Percentiles rank a stretch among this genome's conserved stretches.
These are phyloP conservation scores for Avena sativa DNA, from an alignment of 176 grass and related monocot genomes.

Conservation along the genomic window DNA sequence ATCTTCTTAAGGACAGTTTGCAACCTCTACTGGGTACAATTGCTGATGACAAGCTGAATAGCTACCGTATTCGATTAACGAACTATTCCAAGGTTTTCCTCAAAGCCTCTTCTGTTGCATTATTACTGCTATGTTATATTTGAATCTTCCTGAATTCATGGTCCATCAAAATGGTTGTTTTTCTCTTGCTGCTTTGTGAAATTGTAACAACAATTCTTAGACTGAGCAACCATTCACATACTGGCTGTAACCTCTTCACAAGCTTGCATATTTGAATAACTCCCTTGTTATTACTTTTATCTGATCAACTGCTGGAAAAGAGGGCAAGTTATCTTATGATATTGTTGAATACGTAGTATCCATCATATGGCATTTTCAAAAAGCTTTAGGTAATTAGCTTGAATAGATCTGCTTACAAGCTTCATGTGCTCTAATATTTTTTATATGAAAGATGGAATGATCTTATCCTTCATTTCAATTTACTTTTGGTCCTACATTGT, in stretches of 20 bases:
- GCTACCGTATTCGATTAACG: conserved; percentile 58
- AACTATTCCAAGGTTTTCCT: conserved; percentile 68
- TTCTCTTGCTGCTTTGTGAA: conserved; percentile 12
- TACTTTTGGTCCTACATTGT: not conserved
- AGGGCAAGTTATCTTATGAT: not conserved
- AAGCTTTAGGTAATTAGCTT: not conserved
- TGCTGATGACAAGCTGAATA: conserved; percentile 46
- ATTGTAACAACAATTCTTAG: not conserved
- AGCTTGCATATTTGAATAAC: conserved; percentile 21
- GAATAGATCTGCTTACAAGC: not conserved
- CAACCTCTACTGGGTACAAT: conserved; percentile 45
- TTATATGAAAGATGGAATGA: not conserved
- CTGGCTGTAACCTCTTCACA: not conserved
- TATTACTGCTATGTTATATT: conserved; percentile 27
- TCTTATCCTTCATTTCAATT: conserved; percentile 16
- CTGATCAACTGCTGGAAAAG: not conserved
- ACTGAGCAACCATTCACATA: not conserved
- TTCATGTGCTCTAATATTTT: not conserved
- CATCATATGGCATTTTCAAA: not conserved
- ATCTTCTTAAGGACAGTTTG: conserved; percentile 52
- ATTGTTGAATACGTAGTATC: not conserved
- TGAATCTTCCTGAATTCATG: conserved; percentile 8
- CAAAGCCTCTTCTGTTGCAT: not conserved
- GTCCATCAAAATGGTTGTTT: not conserved
- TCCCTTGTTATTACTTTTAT: conserved; percentile 7